These are phyloP conservation scores for Tuber magnatum DNA, from an alignment of 495 filamentous ascomycete genomes.

Conservation along the genomic window DNA sequence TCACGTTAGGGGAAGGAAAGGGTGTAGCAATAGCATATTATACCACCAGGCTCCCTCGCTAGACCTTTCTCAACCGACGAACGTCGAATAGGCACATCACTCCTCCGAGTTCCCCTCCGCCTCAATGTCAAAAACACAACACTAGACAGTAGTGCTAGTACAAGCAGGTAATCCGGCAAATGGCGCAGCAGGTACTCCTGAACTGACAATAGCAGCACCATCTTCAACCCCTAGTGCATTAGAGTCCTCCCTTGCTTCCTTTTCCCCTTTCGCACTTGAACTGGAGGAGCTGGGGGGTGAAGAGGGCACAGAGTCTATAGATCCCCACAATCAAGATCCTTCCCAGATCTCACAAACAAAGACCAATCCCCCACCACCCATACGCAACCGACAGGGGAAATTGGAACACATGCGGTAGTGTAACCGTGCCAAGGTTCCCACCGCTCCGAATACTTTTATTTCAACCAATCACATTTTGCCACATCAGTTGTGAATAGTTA, in stretches of 20 bases:
- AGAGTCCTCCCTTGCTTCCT: not conserved
- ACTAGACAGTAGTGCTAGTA: not conserved
- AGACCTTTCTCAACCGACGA: not conserved
- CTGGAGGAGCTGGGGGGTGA: not conserved
- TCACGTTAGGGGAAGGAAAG: not conserved
- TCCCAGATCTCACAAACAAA: not conserved
- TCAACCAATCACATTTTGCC: too few relatives aligned
- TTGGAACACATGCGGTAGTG: not conserved
- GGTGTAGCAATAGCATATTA: constrained; percentile 8
- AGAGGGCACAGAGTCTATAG: not conserved
- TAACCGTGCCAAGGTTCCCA: too few relatives aligned
- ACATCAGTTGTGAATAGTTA: too few relatives aligned
- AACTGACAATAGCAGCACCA: not conserved
- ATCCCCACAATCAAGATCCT: not conserved
- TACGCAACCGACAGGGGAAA: not conserved
- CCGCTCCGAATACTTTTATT: too few relatives aligned
- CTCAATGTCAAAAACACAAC: not conserved
- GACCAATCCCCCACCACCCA: not conserved
- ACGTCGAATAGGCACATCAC: not conserved
- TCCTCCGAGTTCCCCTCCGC: not conserved
- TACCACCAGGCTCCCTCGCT: constrained; percentile 43
- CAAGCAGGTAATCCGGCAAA: constrained; percentile 4
- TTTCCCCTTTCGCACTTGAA: not conserved
- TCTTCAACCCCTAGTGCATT: not conserved
- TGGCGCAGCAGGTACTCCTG: not conserved